Percentiles rank a stretch among this genome's conserved stretches.
Evolutionary conservation across 441 rosid species (phyloP).

Genomic region (Populus hybrid): DNA sequence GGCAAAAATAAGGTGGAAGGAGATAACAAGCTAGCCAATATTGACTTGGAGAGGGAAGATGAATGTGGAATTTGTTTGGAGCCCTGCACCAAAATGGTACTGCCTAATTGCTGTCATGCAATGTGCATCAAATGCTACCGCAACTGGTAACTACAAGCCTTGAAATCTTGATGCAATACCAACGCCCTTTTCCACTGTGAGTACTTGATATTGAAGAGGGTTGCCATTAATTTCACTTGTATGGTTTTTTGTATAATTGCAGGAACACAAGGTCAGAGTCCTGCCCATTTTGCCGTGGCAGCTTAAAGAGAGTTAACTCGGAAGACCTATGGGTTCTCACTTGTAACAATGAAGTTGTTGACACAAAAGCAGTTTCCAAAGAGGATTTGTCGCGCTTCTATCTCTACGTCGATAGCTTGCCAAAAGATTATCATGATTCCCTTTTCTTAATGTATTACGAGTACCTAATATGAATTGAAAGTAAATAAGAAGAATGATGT

Average conservation of each 20-base stretch:
- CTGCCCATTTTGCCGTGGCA: conserved; percentile 93
- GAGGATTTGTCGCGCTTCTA: conserved; percentile 77
- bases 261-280: conserved; percentile 94
- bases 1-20: conserved; percentile 34
- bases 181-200: conserved; percentile 10
- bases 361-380: conserved; percentile 53
- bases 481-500: conserved; percentile 26
- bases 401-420: conserved; percentile 71
- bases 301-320: conserved; percentile 23
- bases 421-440: conserved; percentile 75
- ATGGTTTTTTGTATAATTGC: conserved; percentile 20
- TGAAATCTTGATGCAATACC: conserved; percentile 1
- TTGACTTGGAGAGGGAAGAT: conserved; percentile 52
- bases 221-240: background rate
- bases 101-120: too few relatives aligned
- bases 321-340: conserved; percentile 97
- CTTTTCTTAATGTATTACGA: conserved; percentile 83
- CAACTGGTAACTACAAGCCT: conserved; percentile 53
- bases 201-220: background rate
- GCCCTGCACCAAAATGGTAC: too few relatives aligned
- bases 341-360: conserved; percentile 76
- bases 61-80: conserved; percentile 32
- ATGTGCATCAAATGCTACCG: conserved; percentile 60
- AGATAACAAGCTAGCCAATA: conserved; percentile 40
- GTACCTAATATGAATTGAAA: conserved; percentile 56